Conservation (phyloP, 2,329 filamentous ascomycete species). For the Epicoccum nigrum region DNA sequence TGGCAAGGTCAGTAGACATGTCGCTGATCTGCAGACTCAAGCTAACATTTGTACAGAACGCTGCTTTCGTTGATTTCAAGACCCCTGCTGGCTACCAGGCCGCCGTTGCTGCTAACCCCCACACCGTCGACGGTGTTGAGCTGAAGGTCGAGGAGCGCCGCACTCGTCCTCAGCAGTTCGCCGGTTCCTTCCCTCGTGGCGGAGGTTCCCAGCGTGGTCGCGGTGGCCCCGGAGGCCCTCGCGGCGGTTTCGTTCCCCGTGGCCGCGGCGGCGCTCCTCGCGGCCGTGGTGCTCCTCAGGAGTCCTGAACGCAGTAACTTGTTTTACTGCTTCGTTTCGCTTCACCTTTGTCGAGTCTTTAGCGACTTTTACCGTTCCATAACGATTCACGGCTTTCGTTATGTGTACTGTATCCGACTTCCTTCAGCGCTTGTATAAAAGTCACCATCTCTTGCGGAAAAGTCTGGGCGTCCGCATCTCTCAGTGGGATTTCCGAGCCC, state of each 20-base stretch:
- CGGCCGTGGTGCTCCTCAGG: conserved; percentile 53
- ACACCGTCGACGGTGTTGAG: conserved; percentile 79
- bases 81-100: conserved; percentile 80
- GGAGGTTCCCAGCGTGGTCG: conserved; percentile 61
- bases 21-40: not conserved
- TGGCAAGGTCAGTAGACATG: conserved; percentile 70
- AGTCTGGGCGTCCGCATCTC: conserved; percentile 42
- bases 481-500: conserved; percentile 35
- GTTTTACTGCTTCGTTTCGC: conserved; percentile 4
- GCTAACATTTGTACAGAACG: conserved; percentile 69
- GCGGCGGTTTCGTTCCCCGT: conserved; percentile 73
- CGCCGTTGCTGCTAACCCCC: conserved; percentile 83
- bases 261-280: conserved; percentile 68
- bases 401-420: conserved; percentile 45
- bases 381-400: conserved; percentile 47
- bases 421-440: conserved; percentile 48
- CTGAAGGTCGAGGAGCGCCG: conserved; percentile 90
- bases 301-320: conserved; percentile 35
- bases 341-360: conserved; percentile 19
- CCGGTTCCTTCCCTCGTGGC: conserved; percentile 47
- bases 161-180: conserved; percentile 54
- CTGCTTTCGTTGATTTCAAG: conserved; percentile 94
- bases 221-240: conserved; percentile 63
- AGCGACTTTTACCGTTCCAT: conserved; percentile 30
- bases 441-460: conserved; percentile 44